A percentile compares a stretch with the other conserved stretches of the same genome.
These are phyloP conservation scores for Emmonsiellopsis sp. DNA, from an alignment of 2,329 filamentous ascomycete species.

Conservation along the genomic window DNA sequence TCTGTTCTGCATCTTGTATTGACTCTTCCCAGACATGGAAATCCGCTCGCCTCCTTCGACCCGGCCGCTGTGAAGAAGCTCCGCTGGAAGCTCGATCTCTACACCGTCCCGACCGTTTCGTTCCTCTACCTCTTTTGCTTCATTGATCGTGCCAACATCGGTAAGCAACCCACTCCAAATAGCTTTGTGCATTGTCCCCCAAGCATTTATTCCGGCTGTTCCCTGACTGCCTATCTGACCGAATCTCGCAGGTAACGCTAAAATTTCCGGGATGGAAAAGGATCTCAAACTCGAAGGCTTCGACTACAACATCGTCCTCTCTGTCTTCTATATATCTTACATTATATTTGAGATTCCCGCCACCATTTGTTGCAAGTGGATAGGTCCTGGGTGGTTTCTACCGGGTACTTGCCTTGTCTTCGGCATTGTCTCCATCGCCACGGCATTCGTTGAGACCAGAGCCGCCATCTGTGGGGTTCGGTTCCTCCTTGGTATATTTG, in stretches of 20 bases:
- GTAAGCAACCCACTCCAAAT: conserved; percentile 30
- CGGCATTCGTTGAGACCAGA: conserved; percentile 54
- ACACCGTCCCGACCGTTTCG: conserved; percentile 56
- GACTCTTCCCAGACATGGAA: conserved; percentile 34
- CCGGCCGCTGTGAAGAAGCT: conserved; percentile 49
- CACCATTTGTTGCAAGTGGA: conserved; percentile 60
- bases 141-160: conserved; percentile 64
- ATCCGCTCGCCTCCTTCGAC: conserved; percentile 47
- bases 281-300: conserved; percentile 53
- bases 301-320: conserved; percentile 61
- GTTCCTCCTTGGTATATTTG: conserved; percentile 60
- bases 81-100: conserved; percentile 56
- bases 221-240: too few relatives aligned
- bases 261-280: conserved; percentile 54
- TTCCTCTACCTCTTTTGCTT: conserved; percentile 65
- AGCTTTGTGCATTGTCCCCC: neutral
- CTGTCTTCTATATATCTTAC: conserved; percentile 64
- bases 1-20: too few relatives aligned
- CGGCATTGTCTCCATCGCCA: conserved; percentile 54
- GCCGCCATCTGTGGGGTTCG: conserved; percentile 50
- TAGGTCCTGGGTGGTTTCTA: conserved; percentile 65
- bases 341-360: conserved; percentile 64
- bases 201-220: neutral
- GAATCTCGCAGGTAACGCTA: conserved; percentile 51
- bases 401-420: conserved; percentile 55